Conservation (phyloP, 2,329 filamentous ascomycete genomes). For the Madurella mycetomatis region DNA sequence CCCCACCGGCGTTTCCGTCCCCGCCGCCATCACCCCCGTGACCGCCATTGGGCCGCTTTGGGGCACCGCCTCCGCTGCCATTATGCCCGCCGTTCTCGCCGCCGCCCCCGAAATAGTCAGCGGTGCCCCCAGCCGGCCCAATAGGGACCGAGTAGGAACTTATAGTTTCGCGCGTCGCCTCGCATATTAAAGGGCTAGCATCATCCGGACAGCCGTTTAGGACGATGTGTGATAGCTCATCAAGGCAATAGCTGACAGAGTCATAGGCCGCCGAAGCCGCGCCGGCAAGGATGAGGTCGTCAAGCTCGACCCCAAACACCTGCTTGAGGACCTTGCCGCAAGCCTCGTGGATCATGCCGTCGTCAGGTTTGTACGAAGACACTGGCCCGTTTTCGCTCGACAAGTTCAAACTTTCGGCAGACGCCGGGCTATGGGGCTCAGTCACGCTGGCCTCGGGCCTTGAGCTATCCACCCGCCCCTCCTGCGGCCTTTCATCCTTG, state of each 20-base stretch:
- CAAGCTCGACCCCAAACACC: conserved; percentile 20
- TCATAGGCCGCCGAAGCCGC: conserved; percentile 14
- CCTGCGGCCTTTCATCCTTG: neutral
- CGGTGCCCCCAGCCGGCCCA: neutral
- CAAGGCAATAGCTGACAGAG: conserved; percentile 21
- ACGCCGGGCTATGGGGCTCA: neutral
- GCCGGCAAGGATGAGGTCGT: conserved; percentile 15
- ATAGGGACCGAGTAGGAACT: neutral
- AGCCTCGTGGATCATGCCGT: conserved; percentile 18
- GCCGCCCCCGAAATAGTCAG: neutral
- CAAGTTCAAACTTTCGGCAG: conserved; percentile 4
- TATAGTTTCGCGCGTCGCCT: conserved; percentile 4
- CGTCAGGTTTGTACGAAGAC: conserved; percentile 6
- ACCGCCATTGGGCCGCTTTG: conserved; percentile 14
- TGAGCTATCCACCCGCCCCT: neutral
- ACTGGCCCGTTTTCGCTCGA: neutral
- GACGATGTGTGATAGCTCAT: conserved; percentile 21
- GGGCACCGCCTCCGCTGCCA: conserved; percentile 2
- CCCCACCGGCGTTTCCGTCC: conserved; percentile 9
- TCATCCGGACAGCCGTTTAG: conserved; percentile 1
- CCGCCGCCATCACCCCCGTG: conserved; percentile 12
- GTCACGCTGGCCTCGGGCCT: neutral
- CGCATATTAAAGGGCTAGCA: neutral
- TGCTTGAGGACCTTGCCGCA: conserved; percentile 20
- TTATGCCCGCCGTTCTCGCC: neutral